Base-by-base conservation (phyloP, 164 flowering plant genomes). In the Cinnamomum chago region DNA sequence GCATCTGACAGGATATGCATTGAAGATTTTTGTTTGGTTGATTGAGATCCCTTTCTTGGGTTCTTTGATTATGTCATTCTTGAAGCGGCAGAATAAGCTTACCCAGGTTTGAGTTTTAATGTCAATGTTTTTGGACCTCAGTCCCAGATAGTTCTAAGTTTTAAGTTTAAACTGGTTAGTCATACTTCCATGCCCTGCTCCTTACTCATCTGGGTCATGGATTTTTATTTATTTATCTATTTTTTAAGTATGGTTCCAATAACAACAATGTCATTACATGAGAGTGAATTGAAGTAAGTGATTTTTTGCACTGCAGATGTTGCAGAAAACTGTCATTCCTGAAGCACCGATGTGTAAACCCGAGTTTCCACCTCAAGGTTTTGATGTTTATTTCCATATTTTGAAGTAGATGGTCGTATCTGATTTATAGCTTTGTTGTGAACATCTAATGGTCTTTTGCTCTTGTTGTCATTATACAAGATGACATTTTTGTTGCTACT, bases 331-430 rank as follows among this genome's bases (percentile, higher is more conserved):
- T 77, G 85, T 83, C 73, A 90, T 93, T 78, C 98, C 99, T 20
- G 99, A 95, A 79, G 58, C 68, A 5, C 99, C 99, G n/a, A 93
- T 95, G 99, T 95, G 83, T 70, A 85, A 78, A 71, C 99, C 99
- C 14, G 97, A 90, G 83, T 95, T 77, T 79, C 98, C 96, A 78
- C 90, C 96, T 18, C 98, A 93, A 91, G 98, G 99, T 93, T 79
- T 55, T 35, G 20, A 27, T 50, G 25, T 50, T 27, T 9, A 23
- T 58, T 18, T 35, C 28, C 20, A 17, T 58, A 52, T 51, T 58
- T 28, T 27, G 62, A 40, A 33, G n/a, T 18, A 58, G 50, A 71
- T 71, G 51, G 10, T 65, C 27, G 7, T 28, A 5, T 70, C 23
- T 20, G 7, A 9, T 23, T 67, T 27, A 30, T 27, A 30, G 69